These are phyloP conservation scores for Fusarium sp. DNA, from an alignment of 2,329 filamentous ascomycete species.

Conservation along the genomic window DNA sequence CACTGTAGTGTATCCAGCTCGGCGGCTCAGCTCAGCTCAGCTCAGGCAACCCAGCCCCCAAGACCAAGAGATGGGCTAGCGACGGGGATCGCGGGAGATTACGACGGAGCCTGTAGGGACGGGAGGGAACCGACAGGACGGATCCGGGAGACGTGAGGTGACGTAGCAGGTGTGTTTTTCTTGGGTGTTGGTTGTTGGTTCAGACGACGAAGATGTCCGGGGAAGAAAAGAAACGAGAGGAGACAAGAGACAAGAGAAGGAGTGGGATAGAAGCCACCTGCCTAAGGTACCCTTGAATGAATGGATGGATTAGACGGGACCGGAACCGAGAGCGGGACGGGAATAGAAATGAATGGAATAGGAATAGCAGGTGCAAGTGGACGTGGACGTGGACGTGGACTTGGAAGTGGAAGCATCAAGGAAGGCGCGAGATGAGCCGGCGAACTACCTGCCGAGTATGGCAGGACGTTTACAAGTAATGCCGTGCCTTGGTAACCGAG, in stretches of 20 bases:
- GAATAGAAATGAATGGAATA: not conserved
- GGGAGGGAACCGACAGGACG: slow-evolving; percentile 12
- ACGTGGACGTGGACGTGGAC: not conserved
- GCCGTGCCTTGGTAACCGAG: not conserved
- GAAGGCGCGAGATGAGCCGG: not conserved
- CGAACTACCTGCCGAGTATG: slow-evolving; percentile 2
- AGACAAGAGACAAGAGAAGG: not conserved
- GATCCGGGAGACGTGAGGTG: slow-evolving; percentile 4
- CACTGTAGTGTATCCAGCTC: not conserved
- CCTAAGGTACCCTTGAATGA: no score
- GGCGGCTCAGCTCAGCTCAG: not conserved
- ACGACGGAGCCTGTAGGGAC: slow-evolving; percentile 5
- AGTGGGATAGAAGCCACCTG: not conserved
- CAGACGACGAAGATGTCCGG: not conserved
- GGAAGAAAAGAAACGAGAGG: not conserved
- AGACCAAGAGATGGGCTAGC: not conserved
- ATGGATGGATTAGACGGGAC: not conserved
- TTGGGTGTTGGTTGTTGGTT: not conserved
- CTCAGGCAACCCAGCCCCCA: not conserved
- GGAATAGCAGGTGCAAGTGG: not conserved
- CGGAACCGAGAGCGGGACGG: not conserved
- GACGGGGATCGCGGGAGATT: slow-evolving; percentile 17
- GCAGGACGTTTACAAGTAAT: not conserved
- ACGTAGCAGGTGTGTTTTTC: not conserved
- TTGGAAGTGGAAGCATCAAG: not conserved